Base-by-base conservation (phyloP, 2,329 filamentous ascomycete genomes). In the Arthroderma sp. region DNA sequence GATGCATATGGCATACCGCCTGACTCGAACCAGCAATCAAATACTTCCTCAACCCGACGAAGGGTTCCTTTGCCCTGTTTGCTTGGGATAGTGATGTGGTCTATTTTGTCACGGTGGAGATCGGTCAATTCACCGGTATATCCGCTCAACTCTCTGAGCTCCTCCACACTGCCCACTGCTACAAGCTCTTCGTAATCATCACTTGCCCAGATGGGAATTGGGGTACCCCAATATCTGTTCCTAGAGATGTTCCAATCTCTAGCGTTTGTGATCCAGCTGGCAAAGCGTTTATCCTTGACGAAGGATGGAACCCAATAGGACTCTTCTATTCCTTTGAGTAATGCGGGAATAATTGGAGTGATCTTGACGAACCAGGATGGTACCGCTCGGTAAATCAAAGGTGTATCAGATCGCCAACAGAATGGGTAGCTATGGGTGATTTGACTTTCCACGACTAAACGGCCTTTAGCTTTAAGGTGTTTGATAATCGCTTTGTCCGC, bases 21-120 rank as follows among this genome's bases (percentile, higher is more conserved):
- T 37, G 87, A 94, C 64, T 95, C 88, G 51, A 94, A 94, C 87
- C 88, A 95, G 61, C 88, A 95, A 66, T 95, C 88, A 55, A 95
- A 94, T 4, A 95, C 85, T 61, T 94, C 87, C 42, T 86, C 81
- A 6, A 91, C 75, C 53, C 88, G 80, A 55, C 75, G 80, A 50
- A 95, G 69, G n/a, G 74, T 72, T 15, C 87, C 88, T 59, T 89
- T 94, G 53, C 88, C 88, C 65, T 81, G 75, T 64, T 85, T 83
- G 60, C 85, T 93, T 1, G 88, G 88, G 51, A 96, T 95, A 38
- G 87, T 94, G 61, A 96, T 94, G 54, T 86, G 73, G 58, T 96
- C 89, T 51, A 96, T 82, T 63, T 89, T 89, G 64, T 95, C 86
- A 43, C 88, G 81, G 63, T 96, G 89, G 30, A 96, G 74, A 57